Base-by-base conservation (phyloP, 306 rosid species). In the Castanea mollissima region DNA sequence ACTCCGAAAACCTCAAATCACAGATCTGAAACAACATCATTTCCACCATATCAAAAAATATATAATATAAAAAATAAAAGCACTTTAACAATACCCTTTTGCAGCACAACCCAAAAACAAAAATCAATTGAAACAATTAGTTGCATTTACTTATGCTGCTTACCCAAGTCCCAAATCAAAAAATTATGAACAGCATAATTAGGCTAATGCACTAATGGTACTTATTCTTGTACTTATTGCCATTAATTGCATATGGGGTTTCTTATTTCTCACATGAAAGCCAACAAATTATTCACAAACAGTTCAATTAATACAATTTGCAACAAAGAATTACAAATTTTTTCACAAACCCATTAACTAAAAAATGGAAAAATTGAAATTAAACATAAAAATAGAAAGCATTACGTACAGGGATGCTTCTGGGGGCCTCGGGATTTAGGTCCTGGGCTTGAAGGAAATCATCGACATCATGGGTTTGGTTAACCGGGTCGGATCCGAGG, bases 1-100 rank as follows among this genome's bases (percentile, higher is more conserved):
- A 65, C 78, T 89, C 92, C 8, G 92, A 89, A 68, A 71, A 75
- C 63, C 23, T 79, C 21, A 78, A 19, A 56, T 89, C 92, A 76
- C 92, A 89, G 6, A 89, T 71, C 92, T 88, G 86, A 52, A 35
- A 59, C 18, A 62, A 7, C 55, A 75, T 49, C 35, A 73, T 6
- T 65, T 83, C 11, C 5, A 55, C 51, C 21, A 69, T 44, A 75
- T 6, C 57, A 38, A n/a, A 1, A 25, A 0, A 44, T 11, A 15
- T 23, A 23, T 23, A 23, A 23, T 23, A 23, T 1, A 23, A 46
- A 55, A 35, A 21, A 21, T 21, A 21, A 52, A 27, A 20, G 34
- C 65, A 49, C 31, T 44, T 49, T 32, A 25, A 16, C 14, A 19
- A 32, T 20, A 41, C 12, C 65, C 14, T 76, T 65, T 29, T 49